Percentiles rank a stretch among this genome's conserved stretches.
Conservation (phyloP, 371 early-diverging fungal species). For the Chytridium lagenaria region DNA sequence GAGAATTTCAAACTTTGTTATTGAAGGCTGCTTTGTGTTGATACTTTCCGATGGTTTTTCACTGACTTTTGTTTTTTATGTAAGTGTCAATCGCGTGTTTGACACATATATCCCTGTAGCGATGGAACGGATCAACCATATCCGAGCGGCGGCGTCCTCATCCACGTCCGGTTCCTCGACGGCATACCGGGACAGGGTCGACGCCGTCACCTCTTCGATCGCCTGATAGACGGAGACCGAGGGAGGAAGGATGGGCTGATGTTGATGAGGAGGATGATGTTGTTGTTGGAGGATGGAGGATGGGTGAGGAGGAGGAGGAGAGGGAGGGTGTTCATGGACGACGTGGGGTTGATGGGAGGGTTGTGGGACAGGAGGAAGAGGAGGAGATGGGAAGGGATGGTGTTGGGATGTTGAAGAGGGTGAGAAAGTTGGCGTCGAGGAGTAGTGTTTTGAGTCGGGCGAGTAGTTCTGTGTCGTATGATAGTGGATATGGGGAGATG, state of each 20-base stretch:
- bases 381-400: slow-evolving; percentile 20
- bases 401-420: slow-evolving; percentile 19
- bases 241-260: neutral
- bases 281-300: neutral
- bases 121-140: slow-evolving; percentile 13
- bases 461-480: neutral
- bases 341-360: too few species aligned
- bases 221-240: neutral
- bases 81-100: slow-evolving; percentile 12
- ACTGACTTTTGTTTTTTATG: too few species aligned
- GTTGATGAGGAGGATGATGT: neutral
- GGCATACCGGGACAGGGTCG: neutral
- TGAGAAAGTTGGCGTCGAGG: neutral
- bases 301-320: neutral
- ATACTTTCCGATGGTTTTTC: too few species aligned
- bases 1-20: slow-evolving; percentile 1
- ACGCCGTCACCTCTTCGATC: neutral
- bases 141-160: neutral
- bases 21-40: too few species aligned
- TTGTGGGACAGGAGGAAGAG: slow-evolving; percentile 10
- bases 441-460: neutral
- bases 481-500: neutral
- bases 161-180: neutral
- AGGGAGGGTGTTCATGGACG: too few species aligned
- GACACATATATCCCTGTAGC: slow-evolving; percentile 13